Evolutionary conservation across 2,329 filamentous ascomycete genomes (phyloP), one percentile per base, ranked within the genome.

Genomic region (Trichoderma koningii): DNA sequence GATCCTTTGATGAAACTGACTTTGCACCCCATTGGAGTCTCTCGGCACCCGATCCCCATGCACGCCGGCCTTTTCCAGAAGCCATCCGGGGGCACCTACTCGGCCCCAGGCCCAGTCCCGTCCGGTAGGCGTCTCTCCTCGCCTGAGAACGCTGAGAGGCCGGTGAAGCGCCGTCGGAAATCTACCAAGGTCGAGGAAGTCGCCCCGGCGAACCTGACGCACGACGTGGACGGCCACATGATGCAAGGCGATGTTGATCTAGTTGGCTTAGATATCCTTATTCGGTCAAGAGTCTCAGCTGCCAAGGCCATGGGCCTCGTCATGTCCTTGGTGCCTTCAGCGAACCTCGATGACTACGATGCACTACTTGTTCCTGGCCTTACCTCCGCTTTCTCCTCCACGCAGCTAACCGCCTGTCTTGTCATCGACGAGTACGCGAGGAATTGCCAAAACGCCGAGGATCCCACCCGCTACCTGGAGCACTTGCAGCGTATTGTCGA

Each of bases 201-300:
- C 9, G 80, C 85, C 1, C 79, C 85, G 1, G 78, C 84, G 4
- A 85, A 80, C n/a, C 81, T 90, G n/a, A 86, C 90, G 1, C 95
- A 99, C 76, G 97, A 99, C 75, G 92, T 99, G 19, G 95, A 99
- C 75, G 95, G 93, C 10, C 93, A 96, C 70, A 97, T 99, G 89
- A 93, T 99, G 81, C 91, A 94, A 74, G 95, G 96, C 59, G 96
- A 99, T 72, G 89, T 98, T 53, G 96, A 99, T 73, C 83, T 99
- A 48, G 93, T 99, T 28, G 93, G 95, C 38, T 86, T 90, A 71
- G 95, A 99, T 66, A 89, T 89, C 7, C 86, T 99, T 76, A 87
- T 98, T 56, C 88, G 94, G 67, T 97, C 93, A 7, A 91, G 94
- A 70, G 89, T 96, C n/a, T 90, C 87, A 66, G 92, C 93, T 14